A percentile compares a stretch with the other conserved stretches of the same genome.
Evolutionary conservation across 257 asterid species (phyloP).

Genomic region (Apocynum venetum): DNA sequence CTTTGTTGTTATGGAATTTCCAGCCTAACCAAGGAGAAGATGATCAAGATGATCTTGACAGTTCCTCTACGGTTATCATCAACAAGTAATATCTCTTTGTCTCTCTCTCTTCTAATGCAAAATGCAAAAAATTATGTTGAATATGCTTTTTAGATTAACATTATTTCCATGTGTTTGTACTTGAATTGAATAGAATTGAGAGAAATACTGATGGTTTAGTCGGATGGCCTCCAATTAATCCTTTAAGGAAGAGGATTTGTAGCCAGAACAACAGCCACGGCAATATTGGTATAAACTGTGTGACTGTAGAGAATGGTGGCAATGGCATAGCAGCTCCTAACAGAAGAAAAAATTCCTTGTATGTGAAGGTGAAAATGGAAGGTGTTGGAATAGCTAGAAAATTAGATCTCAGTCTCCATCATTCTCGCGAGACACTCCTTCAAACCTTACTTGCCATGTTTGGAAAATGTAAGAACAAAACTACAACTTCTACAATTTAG

Average conservation of each 20-base stretch:
- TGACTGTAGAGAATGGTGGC: slow-evolving; percentile 35
- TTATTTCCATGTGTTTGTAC: not conserved
- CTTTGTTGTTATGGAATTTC: slow-evolving; percentile 36
- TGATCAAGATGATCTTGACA: slow-evolving; percentile 15
- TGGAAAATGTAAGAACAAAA: slow-evolving; percentile 38
- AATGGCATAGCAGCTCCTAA: slow-evolving; percentile 9
- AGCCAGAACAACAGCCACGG: slow-evolving; percentile 19
- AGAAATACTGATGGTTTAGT: slow-evolving; percentile 25
- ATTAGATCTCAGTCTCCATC: slow-evolving; percentile 38
- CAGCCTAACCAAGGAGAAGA: slow-evolving; percentile 18
- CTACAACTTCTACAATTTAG: too few species aligned
- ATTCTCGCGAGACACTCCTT: slow-evolving; percentile 34
- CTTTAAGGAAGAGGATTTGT: slow-evolving; percentile 48
- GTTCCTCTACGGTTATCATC: not conserved
- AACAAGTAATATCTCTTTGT: not conserved
- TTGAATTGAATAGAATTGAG: slow-evolving; percentile 22
- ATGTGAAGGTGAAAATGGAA: slow-evolving; percentile 73
- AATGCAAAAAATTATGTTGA: not conserved
- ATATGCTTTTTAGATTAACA: not conserved
- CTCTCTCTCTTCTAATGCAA: not conserved
- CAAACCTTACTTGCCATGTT: slow-evolving; percentile 46
- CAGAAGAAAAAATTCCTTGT: slow-evolving; percentile 28
- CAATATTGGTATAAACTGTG: slow-evolving; percentile 20
- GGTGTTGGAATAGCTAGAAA: slow-evolving; percentile 69
- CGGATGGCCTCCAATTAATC: slow-evolving; percentile 70